Base-by-base conservation (phyloP, 202 grass and related monocot genomes). In the Bolboschoenoplectus hybrid region DNA sequence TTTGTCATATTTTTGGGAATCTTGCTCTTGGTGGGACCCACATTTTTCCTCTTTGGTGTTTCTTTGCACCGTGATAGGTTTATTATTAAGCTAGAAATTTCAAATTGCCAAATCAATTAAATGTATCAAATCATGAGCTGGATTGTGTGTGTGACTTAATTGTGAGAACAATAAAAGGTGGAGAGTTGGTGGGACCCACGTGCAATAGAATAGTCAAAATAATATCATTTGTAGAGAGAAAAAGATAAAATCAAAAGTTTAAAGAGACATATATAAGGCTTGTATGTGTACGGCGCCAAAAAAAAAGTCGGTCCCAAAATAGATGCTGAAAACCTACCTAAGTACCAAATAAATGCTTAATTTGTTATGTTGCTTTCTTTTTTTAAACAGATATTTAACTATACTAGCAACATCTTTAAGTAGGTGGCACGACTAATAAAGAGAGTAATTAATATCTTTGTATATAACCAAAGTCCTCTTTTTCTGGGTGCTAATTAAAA, bases 81-180 rank as follows among this genome's bases (percentile, higher is more conserved):
- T 26, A 26, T 26, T 26, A 26, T 26, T 26, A 16, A 17, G 67
- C 40, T 44, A n/a, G 73, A 36, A 53, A 53, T 53, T 77, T 57
- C 2, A 57, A 39, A 78, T 78, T 71, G 74, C 32, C 35, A 56
- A 78, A 16, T 1, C 60, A 55, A 32, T 74, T 5, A 79, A 41
- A 43, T 43, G 26, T 66, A 67, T 67, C 19, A 82, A 82, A 67
- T 67, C 52, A 67, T 66, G 63, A 83, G 61, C 58, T 67, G 80
- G 61, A 1, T 57, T 3, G 13, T 1, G 56, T 60, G 56, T 51
- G 12, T 67, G 63, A 69, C 49, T 84, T 38, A 34, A 2, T 8
- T n/a, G 41, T 13, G 7, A 35, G 40, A 70, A 69, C n/a, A 56
- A 70, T 84, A 47, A 84, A 40, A 6, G 2, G 61, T 81, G 43